Evolutionary conservation across 805 yeast genomes (phyloP).

Genomic region (Ogataea degrootiae): DNA sequence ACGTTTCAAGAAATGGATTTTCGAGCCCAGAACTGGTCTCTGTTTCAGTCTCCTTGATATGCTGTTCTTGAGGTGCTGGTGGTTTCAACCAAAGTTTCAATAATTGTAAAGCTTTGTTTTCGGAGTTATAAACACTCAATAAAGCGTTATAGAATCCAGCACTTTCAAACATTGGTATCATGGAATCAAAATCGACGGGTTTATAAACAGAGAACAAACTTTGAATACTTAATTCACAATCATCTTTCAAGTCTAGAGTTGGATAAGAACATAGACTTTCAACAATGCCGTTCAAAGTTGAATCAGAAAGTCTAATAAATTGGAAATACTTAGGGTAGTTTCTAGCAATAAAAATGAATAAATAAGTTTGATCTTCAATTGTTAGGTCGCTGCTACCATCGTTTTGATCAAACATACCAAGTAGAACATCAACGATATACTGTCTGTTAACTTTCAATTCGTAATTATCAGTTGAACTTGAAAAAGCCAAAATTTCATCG

Average conservation of each 20-base stretch:
- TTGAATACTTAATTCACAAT: conserved; percentile 73
- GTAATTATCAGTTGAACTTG: conserved; percentile 17
- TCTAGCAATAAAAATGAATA: conserved; percentile 71
- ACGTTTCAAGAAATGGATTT: conserved; percentile 1
- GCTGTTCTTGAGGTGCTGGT: conserved; percentile 7
- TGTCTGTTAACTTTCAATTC: conserved; percentile 57
- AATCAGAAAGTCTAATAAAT: conserved; percentile 68
- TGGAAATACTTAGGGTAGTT: conserved; percentile 84
- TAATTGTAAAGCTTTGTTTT: conserved; percentile 47
- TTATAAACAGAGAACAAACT: conserved; percentile 63
- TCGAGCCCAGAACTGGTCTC: not conserved
- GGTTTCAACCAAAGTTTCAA: conserved; percentile 47
- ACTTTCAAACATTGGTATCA: conserved; percentile 47
- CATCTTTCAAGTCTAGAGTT: conserved; percentile 36
- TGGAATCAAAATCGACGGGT: conserved; percentile 46
- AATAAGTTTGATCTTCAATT: conserved; percentile 26
- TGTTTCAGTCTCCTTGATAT: not conserved
- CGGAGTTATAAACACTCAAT: conserved; percentile 49
- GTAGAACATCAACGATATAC: conserved; percentile 65
- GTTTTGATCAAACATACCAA: conserved; percentile 48
- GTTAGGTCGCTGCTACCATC: conserved; percentile 23
- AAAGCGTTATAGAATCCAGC: conserved; percentile 58
- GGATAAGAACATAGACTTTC: conserved; percentile 43
- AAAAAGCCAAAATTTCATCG: conserved; percentile 33
- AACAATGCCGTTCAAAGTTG: conserved; percentile 44